These are phyloP conservation scores for Zopfia rhizophila DNA, from an alignment of 2,329 filamentous ascomycete genomes.

Conservation along the genomic window DNA sequence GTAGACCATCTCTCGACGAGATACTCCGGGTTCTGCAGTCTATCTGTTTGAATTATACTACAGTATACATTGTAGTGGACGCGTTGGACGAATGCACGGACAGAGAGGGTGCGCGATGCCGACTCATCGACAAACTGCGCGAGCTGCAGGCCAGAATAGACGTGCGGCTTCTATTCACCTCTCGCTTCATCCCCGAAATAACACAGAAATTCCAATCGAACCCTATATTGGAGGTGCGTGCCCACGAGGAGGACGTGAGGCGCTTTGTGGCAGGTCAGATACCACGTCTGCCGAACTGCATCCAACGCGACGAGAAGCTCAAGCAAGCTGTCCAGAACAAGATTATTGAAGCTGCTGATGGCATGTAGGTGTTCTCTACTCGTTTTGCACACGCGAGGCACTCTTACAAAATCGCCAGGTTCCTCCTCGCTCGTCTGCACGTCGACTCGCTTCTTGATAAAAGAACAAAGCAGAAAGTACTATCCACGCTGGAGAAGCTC, in stretches of 20 bases:
- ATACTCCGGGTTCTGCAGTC: conserved; percentile 24
- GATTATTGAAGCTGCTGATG: conserved; percentile 13
- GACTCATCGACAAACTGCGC: conserved; percentile 14
- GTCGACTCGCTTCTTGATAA: conserved; percentile 42
- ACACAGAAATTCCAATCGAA: conserved; percentile 3
- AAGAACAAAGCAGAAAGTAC: conserved; percentile 43
- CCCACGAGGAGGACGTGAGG: conserved; percentile 23
- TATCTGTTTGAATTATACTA: conserved; percentile 24
- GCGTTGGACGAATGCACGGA: conserved; percentile 42
- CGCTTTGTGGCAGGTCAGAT: conserved; percentile 18
- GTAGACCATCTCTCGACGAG: conserved; percentile 31
- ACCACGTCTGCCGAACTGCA: conserved; percentile 14
- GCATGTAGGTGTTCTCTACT: conserved; percentile 21
- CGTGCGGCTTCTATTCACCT: conserved; percentile 18
- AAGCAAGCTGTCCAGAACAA: conserved; percentile 9
- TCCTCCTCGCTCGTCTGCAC: conserved; percentile 50
- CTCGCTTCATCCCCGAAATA: conserved; percentile 22
- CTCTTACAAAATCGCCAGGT: conserved; percentile 10
- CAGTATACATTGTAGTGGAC: conserved; percentile 39
- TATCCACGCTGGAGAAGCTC: conserved; percentile 41
- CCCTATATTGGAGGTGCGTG: conserved; percentile 16
- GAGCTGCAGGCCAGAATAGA: conserved; percentile 14
- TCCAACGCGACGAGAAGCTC: conserved; percentile 14
- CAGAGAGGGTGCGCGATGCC: conserved; percentile 7
- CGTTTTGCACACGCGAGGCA: not conserved